Base-by-base conservation (phyloP, 306 rosid genomes). In the Trifolium subterraneum region DNA sequence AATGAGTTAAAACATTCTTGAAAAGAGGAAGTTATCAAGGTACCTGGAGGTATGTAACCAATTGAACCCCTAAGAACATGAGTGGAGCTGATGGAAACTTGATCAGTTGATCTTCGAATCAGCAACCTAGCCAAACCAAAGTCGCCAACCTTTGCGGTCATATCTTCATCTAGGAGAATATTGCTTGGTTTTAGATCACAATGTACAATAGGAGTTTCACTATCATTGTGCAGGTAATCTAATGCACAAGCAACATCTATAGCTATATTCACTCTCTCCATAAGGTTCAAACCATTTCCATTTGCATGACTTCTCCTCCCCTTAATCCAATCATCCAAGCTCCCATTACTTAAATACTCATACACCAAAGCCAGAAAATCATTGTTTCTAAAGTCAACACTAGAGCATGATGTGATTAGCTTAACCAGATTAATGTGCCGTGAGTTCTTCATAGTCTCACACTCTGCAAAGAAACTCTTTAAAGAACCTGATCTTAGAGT, bases 41-140 rank as follows among this genome's bases (percentile, higher is more conserved):
- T 61, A 50, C 97, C 97, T 85, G 94, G 98, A 27, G 98, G 93
- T 69, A 88, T 90, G 82, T 90, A 92, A 14, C 96, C 98, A 1
- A 92, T 84, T 56, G 98, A 88, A 31, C 98, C 98, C 62, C 75
- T 85, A 2, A 92, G 87, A 64, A 72, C 84, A 77, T 80, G 77
- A 50, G 87, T 78, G 27, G 88, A 86, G 83, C 89, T 84, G 6
- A 87, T 64, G 38, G 86, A 82, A 55, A 66, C 77, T 64, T 82
- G 84, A 55, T 36, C 25, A 35, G 19, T 65, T 42, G 81, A 35
- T 36, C 80, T 81, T 72, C 81, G 90, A 52, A 87, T 68, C 65
- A 90, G 72, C 68, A 86, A 20, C 55, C 81, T 86, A 7, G 98
- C 92, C 63, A 92, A 69, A 51, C 98, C 96, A 33, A 92, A 92